Evolutionary conservation across 805 yeast species (phyloP).

Genomic region (Pichia heedii): DNA sequence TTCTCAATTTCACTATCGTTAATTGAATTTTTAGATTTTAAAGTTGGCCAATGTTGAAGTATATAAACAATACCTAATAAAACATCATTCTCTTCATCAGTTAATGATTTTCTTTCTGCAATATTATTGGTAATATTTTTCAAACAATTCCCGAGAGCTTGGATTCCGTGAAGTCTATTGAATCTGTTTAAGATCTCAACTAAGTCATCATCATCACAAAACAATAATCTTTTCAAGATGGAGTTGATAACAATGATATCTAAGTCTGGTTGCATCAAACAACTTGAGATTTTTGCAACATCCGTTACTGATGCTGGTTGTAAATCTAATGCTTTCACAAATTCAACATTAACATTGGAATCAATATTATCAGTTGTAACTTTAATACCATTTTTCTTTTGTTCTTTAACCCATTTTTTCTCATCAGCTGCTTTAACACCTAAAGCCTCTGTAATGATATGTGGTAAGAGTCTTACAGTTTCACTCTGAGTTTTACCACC

Average conservation of each 20-base stretch:
- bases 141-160: conserved; percentile 58
- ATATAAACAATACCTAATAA: conserved; percentile 45
- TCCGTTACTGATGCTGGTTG: conserved; percentile 45
- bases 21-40: conserved; percentile 67
- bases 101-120: conserved; percentile 2
- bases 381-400: conserved; percentile 38
- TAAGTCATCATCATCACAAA: conserved; percentile 29
- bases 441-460: conserved; percentile 73
- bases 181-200: conserved; percentile 46
- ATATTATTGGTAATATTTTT: conserved; percentile 23
- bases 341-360: conserved; percentile 52
- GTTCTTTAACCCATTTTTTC: conserved; percentile 59
- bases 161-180: conserved; percentile 79
- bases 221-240: conserved; percentile 56
- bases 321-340: conserved; percentile 51
- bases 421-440: conserved; percentile 66
- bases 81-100: conserved; percentile 31
- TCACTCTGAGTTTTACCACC: conserved; percentile 98
- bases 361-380: conserved; percentile 45
- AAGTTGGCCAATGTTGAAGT: conserved; percentile 54
- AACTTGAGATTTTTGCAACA: conserved; percentile 73
- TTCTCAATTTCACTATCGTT: conserved; percentile 64
- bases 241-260: conserved; percentile 56
- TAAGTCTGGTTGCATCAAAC: conserved; percentile 61
- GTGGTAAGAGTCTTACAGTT: conserved; percentile 76